Evolutionary conservation across 176 grass and related monocot species (phyloP).

Genomic region (Avena insularis): DNA sequence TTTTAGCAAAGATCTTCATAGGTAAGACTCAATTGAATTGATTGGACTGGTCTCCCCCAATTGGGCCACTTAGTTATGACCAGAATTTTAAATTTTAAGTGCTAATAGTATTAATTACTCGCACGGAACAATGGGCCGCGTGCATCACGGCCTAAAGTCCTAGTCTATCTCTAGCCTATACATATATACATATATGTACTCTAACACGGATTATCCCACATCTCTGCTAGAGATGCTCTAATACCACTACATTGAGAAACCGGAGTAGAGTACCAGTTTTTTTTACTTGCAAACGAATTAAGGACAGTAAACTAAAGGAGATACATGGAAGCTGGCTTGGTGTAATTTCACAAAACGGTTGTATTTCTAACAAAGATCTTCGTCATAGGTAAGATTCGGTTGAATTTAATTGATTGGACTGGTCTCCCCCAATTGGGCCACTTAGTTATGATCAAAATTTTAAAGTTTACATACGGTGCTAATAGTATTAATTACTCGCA

Average conservation of each 20-base stretch:
- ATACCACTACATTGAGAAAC: too few species aligned
- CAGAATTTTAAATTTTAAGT: not conserved
- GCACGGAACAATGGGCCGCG: not conserved
- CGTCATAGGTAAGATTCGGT: not conserved
- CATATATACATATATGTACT: too few species aligned
- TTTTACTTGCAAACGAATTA: too few species aligned
- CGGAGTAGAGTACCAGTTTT: too few species aligned
- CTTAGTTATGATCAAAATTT: slow-evolving; percentile 3
- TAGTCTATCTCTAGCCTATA: too few species aligned
- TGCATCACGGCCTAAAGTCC: not conserved
- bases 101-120: not conserved
- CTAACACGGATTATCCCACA: too few species aligned
- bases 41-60: slow-evolving; percentile 22
- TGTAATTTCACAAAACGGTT: not conserved
- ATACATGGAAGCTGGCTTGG: slow-evolving; percentile 11
- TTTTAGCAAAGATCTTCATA: not conserved
- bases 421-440: not conserved
- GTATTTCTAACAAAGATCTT: not conserved
- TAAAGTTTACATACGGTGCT: not conserved
- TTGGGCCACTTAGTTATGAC: not conserved
- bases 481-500: not conserved
- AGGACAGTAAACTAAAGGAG: not conserved
- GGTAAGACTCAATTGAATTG: not conserved
- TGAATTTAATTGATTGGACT: slow-evolving; percentile 24
- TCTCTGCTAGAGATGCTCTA: too few species aligned